Percentiles rank a stretch among this genome's conserved stretches.
These are phyloP conservation scores for Dactylonectria macrodidyma DNA, from an alignment of 2,329 filamentous ascomycete genomes.

Conservation along the genomic window DNA sequence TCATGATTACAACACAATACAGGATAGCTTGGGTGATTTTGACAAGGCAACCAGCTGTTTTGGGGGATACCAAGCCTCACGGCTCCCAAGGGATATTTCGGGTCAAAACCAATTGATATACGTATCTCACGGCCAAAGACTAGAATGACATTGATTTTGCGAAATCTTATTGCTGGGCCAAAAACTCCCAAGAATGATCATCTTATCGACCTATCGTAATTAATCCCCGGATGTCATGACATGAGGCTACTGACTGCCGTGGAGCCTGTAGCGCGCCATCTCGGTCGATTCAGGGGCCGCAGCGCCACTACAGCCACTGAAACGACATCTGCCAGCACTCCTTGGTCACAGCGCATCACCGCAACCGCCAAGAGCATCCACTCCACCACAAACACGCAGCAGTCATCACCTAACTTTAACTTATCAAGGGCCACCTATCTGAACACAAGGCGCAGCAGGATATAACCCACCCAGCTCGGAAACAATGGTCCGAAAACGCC, in stretches of 20 bases:
- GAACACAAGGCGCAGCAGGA: conserved; percentile 6
- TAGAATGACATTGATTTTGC: conserved; percentile 10
- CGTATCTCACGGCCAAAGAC: neutral
- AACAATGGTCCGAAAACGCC: conserved; percentile 51
- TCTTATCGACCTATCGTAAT: neutral
- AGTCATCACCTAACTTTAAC: neutral
- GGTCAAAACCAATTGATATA: neutral
- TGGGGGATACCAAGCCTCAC: neutral
- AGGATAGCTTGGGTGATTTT: conserved; percentile 23
- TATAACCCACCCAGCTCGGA: conserved; percentile 14
- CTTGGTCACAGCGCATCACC: neutral
- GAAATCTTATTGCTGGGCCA: neutral
- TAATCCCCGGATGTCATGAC: conserved; percentile 36
- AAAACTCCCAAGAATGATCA: no score
- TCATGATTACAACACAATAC: conserved; percentile 29
- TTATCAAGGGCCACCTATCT: neutral
- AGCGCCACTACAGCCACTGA: neutral
- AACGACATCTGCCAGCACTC: conserved; percentile 2
- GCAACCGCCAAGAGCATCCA: neutral
- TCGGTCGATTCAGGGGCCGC: conserved; percentile 24
- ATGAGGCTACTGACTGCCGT: conserved; percentile 19
- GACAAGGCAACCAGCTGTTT: conserved; percentile 5
- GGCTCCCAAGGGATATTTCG: neutral
- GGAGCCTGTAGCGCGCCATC: conserved; percentile 15
- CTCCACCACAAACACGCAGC: neutral